Percentiles rank a stretch among this genome's conserved stretches.
Evolutionary conservation across 495 filamentous ascomycete genomes (phyloP).

Genomic region (Aspergillus hancockii): DNA sequence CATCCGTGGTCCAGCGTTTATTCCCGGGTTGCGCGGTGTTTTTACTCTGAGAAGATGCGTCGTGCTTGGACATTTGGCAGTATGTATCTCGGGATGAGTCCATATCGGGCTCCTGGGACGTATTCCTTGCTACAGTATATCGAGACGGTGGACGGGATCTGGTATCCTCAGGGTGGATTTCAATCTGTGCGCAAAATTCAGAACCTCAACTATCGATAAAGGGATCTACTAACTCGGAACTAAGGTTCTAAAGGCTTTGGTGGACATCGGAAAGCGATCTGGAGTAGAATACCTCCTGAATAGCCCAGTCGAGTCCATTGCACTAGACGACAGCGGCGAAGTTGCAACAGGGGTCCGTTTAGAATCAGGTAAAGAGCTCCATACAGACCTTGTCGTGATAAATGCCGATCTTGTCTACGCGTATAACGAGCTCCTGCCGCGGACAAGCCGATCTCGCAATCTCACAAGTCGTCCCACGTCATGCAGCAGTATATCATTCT

Average conservation of each 20-base stretch:
- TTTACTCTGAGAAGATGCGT: slow-evolving; percentile 64
- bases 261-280: slow-evolving; percentile 52
- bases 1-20: slow-evolving; percentile 69
- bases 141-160: slow-evolving; percentile 70
- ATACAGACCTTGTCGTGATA: slow-evolving; percentile 62
- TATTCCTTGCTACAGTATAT: slow-evolving; percentile 73
- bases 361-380: slow-evolving; percentile 48
- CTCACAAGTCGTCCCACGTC: slow-evolving; percentile 52
- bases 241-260: slow-evolving; percentile 55
- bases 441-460: slow-evolving; percentile 42
- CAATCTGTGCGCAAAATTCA: slow-evolving; percentile 31
- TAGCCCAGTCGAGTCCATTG: slow-evolving; percentile 50
- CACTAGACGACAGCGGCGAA: slow-evolving; percentile 41
- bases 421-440: slow-evolving; percentile 63
- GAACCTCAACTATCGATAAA: no score
- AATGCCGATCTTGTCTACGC: slow-evolving; percentile 73
- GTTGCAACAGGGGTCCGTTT: slow-evolving; percentile 57
- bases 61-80: slow-evolving; percentile 71
- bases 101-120: slow-evolving; percentile 70
- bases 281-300: slow-evolving; percentile 60
- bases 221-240: not conserved
- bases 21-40: slow-evolving; percentile 58
- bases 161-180: slow-evolving; percentile 72
- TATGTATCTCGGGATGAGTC: slow-evolving; percentile 79
- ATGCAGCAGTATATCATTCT: slow-evolving; percentile 73